A percentile compares a stretch with the other conserved stretches of the same genome.
These are phyloP conservation scores for Saccharum hybrid DNA, from an alignment of 202 grass and related monocot species.

Conservation along the genomic window DNA sequence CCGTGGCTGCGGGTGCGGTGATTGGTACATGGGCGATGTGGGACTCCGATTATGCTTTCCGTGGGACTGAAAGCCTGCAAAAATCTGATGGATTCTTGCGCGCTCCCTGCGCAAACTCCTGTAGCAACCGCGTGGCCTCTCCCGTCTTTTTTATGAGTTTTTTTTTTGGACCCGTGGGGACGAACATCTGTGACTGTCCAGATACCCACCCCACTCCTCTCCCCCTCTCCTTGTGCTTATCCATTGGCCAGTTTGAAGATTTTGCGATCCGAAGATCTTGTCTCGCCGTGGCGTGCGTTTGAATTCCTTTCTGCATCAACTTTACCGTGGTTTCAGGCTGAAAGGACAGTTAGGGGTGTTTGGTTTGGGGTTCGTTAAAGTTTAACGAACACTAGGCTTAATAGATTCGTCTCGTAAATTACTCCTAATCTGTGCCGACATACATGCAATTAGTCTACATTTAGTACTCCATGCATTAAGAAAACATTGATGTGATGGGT, in stretches of 20 bases:
- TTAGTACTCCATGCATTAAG: no score
- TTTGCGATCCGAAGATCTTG: constrained; percentile 25
- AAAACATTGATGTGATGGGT: no score
- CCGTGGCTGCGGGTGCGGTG: neutral
- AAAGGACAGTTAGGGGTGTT: constrained; percentile 43
- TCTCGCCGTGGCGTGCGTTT: neutral
- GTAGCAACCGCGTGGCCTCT: constrained; percentile 8
- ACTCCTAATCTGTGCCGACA: no score
- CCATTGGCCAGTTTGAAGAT: constrained; percentile 1
- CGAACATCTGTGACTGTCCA: constrained; percentile 12
- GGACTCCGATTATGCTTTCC: constrained; percentile 37
- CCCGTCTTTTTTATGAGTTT: neutral
- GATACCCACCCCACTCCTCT: neutral
- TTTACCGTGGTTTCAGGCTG: constrained; percentile 31
- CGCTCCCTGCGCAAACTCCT: constrained; percentile 24
- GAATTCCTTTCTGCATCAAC: constrained; percentile 15
- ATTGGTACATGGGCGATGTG: no score
- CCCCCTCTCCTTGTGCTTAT: neutral
- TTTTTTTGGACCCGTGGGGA: neutral
- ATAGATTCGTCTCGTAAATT: no score
- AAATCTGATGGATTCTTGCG: constrained; percentile 44
- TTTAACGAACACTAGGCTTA: no score
- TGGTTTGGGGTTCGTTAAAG: no score
- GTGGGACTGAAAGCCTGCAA: constrained; percentile 26
- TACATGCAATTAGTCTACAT: no score